These are phyloP conservation scores for Chimonanthus praecox DNA, from an alignment of 164 flowering plant genomes.

Conservation along the genomic window DNA sequence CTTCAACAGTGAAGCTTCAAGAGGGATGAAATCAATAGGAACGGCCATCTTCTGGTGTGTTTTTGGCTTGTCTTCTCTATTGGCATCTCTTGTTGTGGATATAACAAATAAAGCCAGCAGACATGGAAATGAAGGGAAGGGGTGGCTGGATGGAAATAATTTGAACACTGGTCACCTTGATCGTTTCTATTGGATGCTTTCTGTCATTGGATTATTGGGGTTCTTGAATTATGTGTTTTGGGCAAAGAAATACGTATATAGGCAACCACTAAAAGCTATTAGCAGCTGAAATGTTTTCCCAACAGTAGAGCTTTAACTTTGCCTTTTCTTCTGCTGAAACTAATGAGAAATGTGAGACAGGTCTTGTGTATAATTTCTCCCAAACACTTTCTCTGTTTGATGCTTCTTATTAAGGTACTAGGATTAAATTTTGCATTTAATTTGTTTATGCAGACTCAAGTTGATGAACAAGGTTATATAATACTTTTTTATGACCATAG, in stretches of 20 bases:
- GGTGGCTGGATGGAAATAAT: constrained; percentile 32
- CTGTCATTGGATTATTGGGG: constrained; percentile 12
- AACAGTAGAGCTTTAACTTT: too few relatives aligned
- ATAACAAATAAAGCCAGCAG: constrained; percentile 37
- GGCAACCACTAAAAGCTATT: neutral
- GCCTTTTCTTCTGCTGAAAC: too few relatives aligned
- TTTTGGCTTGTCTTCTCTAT: constrained; percentile 56
- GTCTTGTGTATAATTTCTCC: too few relatives aligned
- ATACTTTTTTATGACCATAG: too few relatives aligned
- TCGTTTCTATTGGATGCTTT: constrained; percentile 29
- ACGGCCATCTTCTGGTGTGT: constrained; percentile 61
- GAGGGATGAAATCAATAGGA: constrained; percentile 65
- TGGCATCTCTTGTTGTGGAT: constrained; percentile 54
- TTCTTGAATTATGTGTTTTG: constrained; percentile 10
- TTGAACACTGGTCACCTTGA: constrained; percentile 24
- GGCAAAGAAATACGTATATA: constrained; percentile 20
- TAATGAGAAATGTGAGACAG: too few relatives aligned
- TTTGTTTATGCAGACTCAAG: too few relatives aligned
- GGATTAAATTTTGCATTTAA: too few relatives aligned
- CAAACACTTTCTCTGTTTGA: too few relatives aligned
- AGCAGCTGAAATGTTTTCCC: neutral
- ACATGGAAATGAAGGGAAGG: constrained; percentile 14
- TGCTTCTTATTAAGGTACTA: too few relatives aligned
- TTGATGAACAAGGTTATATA: too few relatives aligned
- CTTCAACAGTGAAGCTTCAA: constrained; percentile 68